phyloP scores from a whole-genome alignment of 2,329 filamentous ascomycete genomes.

The Colletotrichum paranaense region DNA sequence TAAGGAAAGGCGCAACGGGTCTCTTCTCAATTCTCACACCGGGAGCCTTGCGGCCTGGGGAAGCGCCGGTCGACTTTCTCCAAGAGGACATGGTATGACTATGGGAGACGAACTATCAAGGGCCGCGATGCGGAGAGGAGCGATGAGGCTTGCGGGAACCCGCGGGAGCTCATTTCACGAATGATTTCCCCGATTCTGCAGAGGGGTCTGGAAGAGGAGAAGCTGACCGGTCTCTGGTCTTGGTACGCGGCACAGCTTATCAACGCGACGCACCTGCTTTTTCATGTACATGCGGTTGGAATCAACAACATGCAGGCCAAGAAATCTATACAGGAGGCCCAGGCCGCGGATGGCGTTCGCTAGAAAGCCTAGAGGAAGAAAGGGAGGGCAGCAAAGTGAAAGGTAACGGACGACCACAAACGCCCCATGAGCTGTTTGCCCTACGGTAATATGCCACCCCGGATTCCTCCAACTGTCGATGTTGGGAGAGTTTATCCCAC shows the following conservation, averaged over 20 bases:
- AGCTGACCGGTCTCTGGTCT: not conserved
- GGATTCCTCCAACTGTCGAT: not conserved
- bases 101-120: not conserved
- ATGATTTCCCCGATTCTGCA: slow-evolving; percentile 10
- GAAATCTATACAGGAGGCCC: slow-evolving; percentile 20
- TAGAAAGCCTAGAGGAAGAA: not conserved
- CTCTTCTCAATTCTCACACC: slow-evolving; percentile 12
- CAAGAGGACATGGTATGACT: not conserved
- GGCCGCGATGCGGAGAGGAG: slow-evolving; percentile 9
- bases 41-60: slow-evolving; percentile 8
- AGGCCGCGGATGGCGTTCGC: slow-evolving; percentile 26
- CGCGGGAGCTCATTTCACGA: slow-evolving; percentile 21
- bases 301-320: slow-evolving; percentile 23
- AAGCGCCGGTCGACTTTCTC: not conserved
- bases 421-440: slow-evolving; percentile 1
- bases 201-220: not conserved
- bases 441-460: not conserved
- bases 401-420: not conserved
- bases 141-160: slow-evolving; percentile 6
- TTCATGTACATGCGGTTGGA: slow-evolving; percentile 18
- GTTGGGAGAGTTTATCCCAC: not conserved
- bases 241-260: slow-evolving; percentile 1
- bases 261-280: not conserved
- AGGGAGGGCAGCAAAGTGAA: not conserved
- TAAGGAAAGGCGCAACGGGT: slow-evolving; percentile 14